These are phyloP conservation scores for Evernia prunastri DNA, from an alignment of 495 filamentous ascomycete species.

Conservation along the genomic window DNA sequence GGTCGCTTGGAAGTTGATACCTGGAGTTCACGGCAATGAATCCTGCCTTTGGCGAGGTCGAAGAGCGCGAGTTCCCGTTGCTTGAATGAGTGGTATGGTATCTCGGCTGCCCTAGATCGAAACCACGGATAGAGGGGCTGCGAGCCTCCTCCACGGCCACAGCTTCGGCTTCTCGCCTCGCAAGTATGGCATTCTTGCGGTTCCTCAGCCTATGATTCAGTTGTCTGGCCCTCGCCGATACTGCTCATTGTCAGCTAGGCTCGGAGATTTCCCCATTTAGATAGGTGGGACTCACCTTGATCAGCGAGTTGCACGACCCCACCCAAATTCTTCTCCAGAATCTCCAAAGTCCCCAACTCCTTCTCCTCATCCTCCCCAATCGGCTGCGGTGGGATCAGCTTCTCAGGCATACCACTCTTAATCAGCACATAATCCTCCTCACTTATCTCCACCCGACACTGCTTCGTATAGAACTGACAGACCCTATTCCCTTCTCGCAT, in stretches of 20 bases:
- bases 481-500: slow-evolving; percentile 58
- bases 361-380: slow-evolving; percentile 81
- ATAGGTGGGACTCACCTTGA: slow-evolving; percentile 51
- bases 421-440: slow-evolving; percentile 84
- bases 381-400: slow-evolving; percentile 75
- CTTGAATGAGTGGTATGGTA: slow-evolving; percentile 13
- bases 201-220: slow-evolving; percentile 75
- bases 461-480: slow-evolving; percentile 76
- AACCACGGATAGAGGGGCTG: slow-evolving; percentile 29
- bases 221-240: slow-evolving; percentile 72
- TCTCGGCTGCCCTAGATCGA: slow-evolving; percentile 25
- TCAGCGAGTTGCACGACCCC: slow-evolving; percentile 74
- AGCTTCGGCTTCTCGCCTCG: slow-evolving; percentile 48
- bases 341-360: slow-evolving; percentile 75
- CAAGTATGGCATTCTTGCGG: slow-evolving; percentile 63
- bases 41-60: slow-evolving; percentile 43
- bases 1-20: slow-evolving; percentile 18
- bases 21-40: slow-evolving; percentile 55
- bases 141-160: slow-evolving; percentile 30
- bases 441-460: slow-evolving; percentile 74
- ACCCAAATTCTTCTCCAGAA: slow-evolving; percentile 67
- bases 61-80: slow-evolving; percentile 22
- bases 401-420: slow-evolving; percentile 70
- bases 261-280: not conserved
- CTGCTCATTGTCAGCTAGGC: slow-evolving; percentile 34